These are phyloP conservation scores for Trametes cubensis DNA, from an alignment of 768 basidiomycete genomes.

Conservation along the genomic window DNA sequence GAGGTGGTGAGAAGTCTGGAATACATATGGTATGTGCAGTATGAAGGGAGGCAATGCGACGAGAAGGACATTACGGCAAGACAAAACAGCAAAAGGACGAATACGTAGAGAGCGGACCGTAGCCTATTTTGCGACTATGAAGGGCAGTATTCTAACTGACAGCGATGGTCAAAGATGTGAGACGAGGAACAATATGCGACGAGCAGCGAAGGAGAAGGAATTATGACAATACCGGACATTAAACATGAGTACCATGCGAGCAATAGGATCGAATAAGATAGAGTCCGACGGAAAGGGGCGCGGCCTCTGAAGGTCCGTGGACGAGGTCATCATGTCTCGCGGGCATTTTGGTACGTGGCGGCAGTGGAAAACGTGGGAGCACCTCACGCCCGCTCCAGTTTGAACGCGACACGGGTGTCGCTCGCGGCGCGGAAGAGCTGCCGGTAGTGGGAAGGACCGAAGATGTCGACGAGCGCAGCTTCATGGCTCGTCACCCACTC, in stretches of 20 bases:
- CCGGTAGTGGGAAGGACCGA: conserved; percentile 72
- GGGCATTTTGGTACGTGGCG: conserved; percentile 23
- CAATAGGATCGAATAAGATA: conserved; percentile 29
- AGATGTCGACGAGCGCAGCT: conserved; percentile 65
- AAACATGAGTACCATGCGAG: conserved; percentile 24
- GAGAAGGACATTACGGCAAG: conserved; percentile 14
- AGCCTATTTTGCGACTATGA: conserved; percentile 27
- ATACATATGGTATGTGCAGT: conserved; percentile 27
- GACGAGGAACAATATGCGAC: conserved; percentile 16
- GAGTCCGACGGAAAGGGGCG: conserved; percentile 19
- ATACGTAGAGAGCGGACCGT: conserved; percentile 24
- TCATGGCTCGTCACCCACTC: conserved; percentile 78
- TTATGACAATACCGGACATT: conserved; percentile 23
- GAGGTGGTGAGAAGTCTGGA: conserved; percentile 22
- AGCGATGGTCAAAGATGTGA: conserved; percentile 18
- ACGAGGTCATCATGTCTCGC: conserved; percentile 13
- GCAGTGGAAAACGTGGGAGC: conserved; percentile 16
- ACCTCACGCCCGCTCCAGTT: conserved; percentile 56
- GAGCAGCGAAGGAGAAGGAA: conserved; percentile 20
- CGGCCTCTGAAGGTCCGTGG: conserved; percentile 20
- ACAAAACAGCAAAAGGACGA: conserved; percentile 24
- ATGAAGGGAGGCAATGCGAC: conserved; percentile 22
- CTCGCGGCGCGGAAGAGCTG: conserved; percentile 73
- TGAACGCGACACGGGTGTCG: conserved; percentile 72
- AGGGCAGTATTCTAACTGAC: conserved; percentile 24